A percentile compares a stretch with the other conserved stretches of the same genome.
These are phyloP conservation scores for Carex littledalei DNA, from an alignment of 176 grass and related monocot species.

Conservation along the genomic window DNA sequence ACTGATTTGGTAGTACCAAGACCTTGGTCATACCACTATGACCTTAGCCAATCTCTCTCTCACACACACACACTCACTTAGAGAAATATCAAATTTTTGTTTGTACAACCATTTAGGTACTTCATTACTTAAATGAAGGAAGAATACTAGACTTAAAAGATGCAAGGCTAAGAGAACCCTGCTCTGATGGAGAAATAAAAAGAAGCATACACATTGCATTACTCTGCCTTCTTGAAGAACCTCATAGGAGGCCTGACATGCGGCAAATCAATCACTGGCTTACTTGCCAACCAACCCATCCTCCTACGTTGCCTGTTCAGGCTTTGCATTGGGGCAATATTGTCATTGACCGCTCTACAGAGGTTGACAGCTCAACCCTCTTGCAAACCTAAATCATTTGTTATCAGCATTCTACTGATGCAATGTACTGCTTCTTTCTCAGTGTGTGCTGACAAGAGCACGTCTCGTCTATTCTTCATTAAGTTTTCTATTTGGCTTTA, in stretches of 20 bases:
- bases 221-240: conserved; percentile 5
- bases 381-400: neutral
- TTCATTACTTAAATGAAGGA: conserved; percentile 5
- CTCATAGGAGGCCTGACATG: neutral
- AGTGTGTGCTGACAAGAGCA: too few species aligned
- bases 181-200: neutral
- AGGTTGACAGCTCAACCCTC: neutral
- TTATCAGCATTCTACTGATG: neutral
- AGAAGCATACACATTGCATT: conserved; percentile 17
- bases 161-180: neutral
- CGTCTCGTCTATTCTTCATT: too few species aligned
- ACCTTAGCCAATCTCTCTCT: too few species aligned
- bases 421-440: neutral
- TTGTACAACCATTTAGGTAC: neutral
- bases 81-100: neutral
- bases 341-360: neutral
- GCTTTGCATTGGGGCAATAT: neutral
- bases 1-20: too few species aligned
- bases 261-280: conserved; percentile 10
- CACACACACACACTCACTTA: neutral
- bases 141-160: neutral
- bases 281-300: neutral
- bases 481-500: too few species aligned
- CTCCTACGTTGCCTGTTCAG: neutral
- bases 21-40: too few species aligned